Evolutionary conservation across 2,329 filamentous ascomycete species (phyloP), one percentile per base, ranked within the genome.

Genomic region (Fusarium hainanense): DNA sequence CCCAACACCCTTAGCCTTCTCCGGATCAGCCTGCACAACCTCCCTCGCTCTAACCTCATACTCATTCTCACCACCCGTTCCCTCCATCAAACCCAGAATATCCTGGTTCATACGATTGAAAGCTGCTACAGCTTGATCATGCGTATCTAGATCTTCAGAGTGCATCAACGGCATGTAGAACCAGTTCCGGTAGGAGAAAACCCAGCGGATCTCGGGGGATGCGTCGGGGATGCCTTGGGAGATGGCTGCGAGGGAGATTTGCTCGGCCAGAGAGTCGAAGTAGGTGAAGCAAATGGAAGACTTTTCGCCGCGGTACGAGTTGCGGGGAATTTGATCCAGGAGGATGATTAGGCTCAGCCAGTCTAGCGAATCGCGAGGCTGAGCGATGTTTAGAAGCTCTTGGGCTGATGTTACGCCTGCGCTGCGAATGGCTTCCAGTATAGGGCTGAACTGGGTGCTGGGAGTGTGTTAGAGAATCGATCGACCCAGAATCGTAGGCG

Each of bases 291-390:
- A 77, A 4, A 85, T 44, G 3, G 54, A 66, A 1, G 80, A 76
- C 25, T 86, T 77, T 1, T 80, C 78, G 1, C 81, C 83, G 16
- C 89, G 87, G 77, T 85, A 89, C 67, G 87, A 82, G 73, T 91
- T 90, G 4, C 89, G 85, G 0, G 89, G 82, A 43, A 91, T 81
- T 73, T 91, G 89, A 66, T 91, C 89, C 4, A 91, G 82, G 4
- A 91, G 80, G 4, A 91, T 70, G 7, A 88, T 71, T 0, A 90
- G 75, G 46, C 82, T 81, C 4, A 91, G 78, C 77, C 79, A 82
- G 66, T 81, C 79, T 8, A 75, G 54, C 1, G 81, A 74, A 4
- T 66, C 61, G 6, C 66, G 54, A 7, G 77, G 78, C 13, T 73
- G 63, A 1, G 74, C 63, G 16, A 74, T 55, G 8, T 71, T 68